Conservation (phyloP, 176 grass and related monocot species). For the Neostapfia colusana region DNA sequence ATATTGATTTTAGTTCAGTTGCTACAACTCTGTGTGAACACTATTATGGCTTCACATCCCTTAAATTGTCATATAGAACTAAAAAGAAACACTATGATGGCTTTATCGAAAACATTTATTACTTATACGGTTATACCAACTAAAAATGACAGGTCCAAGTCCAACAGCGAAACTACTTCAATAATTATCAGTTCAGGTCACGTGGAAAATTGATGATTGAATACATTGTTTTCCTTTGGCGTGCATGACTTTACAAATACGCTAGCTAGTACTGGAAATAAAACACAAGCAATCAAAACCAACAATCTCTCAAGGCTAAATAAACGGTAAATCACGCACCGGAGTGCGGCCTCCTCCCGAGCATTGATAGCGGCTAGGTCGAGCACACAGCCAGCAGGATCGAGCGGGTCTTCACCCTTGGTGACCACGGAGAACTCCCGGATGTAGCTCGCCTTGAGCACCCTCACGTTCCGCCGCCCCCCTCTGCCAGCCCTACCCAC, state of each 20-base stretch:
- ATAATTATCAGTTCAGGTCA: neutral
- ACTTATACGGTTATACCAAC: slow-evolving; percentile 15
- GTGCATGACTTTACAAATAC: slow-evolving; percentile 5
- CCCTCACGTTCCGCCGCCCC: slow-evolving; percentile 63
- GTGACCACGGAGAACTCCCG: slow-evolving; percentile 66
- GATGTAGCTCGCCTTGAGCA: slow-evolving; percentile 92
- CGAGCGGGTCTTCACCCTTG: slow-evolving; percentile 72
- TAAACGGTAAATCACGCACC: slow-evolving; percentile 39
- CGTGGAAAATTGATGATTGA: neutral
- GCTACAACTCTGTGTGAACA: neutral
- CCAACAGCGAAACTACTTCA: neutral
- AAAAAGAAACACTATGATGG: neutral
- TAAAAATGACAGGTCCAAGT: slow-evolving; percentile 10
- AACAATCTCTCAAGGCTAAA: neutral
- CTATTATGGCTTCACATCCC: neutral
- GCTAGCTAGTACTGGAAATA: neutral
- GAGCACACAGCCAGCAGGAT: slow-evolving; percentile 65
- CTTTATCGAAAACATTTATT: neutral
- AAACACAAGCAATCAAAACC: neutral
- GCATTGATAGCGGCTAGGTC: slow-evolving; percentile 70
- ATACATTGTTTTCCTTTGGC: neutral
- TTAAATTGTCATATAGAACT: neutral
- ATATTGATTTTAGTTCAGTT: neutral
- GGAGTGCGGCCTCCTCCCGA: slow-evolving; percentile 83
- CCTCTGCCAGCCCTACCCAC: slow-evolving; percentile 48